phyloP scores from a whole-genome alignment of 371 early-diverging fungal species.

The Blakeslea trispora region DNA sequence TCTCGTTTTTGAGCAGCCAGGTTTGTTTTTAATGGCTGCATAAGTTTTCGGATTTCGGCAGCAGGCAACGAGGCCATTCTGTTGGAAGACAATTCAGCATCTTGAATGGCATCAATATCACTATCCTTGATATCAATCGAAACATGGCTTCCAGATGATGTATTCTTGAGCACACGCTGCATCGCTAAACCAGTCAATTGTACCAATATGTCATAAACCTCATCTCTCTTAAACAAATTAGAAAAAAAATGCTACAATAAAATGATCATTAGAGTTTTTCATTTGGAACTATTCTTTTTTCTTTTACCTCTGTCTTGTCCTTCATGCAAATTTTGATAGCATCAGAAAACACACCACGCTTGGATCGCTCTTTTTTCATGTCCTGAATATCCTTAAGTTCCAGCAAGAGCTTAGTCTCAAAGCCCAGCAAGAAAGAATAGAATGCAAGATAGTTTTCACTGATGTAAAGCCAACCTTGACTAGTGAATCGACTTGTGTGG shows the following conservation, averaged over 20 bases:
- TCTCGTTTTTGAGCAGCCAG: constrained; percentile 80
- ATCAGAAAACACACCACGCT: constrained; percentile 88
- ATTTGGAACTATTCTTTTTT: background rate
- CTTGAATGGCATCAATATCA: constrained; percentile 36
- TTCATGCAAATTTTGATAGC: constrained; percentile 83
- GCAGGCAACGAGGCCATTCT: constrained; percentile 26
- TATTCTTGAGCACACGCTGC: constrained; percentile 84
- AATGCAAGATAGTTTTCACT: constrained; percentile 91
- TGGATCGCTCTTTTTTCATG: constrained; percentile 83
- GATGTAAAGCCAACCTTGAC: constrained; percentile 98
- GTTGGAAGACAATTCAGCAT: constrained; percentile 23
- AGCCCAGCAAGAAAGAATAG: constrained; percentile 92
- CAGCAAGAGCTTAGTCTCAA: constrained; percentile 88
- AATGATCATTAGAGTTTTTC: background rate
- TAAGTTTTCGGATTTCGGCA: constrained; percentile 38
- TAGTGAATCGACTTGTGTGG: constrained; percentile 76
- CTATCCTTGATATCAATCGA: constrained; percentile 45
- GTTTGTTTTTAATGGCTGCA: constrained; percentile 57
- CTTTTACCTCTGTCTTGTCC: constrained; percentile 73
- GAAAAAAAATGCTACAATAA: constrained; percentile 78
- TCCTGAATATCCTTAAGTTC: constrained; percentile 90
- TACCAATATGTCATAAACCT: constrained; percentile 87
- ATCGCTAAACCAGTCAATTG: constrained; percentile 86
- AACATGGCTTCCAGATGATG: constrained; percentile 61
- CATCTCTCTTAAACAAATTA: constrained; percentile 94